Base-by-base conservation (phyloP, 495 filamentous ascomycete genomes). In the Aspergillus wentii region DNA sequence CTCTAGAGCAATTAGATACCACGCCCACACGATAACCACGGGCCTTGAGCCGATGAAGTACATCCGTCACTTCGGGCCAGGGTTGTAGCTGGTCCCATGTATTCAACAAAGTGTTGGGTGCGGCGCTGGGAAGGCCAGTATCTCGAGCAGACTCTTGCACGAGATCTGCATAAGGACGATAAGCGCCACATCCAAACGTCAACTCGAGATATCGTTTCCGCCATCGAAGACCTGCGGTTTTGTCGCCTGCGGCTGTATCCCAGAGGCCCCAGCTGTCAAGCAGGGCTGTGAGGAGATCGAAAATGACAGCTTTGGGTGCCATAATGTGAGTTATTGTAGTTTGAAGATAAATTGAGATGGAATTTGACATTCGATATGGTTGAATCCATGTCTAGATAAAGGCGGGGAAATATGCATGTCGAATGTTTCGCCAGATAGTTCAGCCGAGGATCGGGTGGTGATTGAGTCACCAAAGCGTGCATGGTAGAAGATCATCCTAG, bases 271-370 rank as follows among this genome's bases (percentile, higher is more conserved):
- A 58, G 20, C 56, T 60, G 44, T 63, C 51, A 3, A 52, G 35
- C 2, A 63, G 56, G n/a, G 51, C 59, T 2, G 59, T 60, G 5
- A 63, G 54, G 13, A 60, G 54, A 35, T 63, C 59, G 38, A 63
- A 60, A 20, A 60, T 37, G 13, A 63, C 44, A 22, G 49, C 59
- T 19, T 17, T 11, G 2, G 35, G 35, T n/a, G n/a, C n/a, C n/a
- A n/a, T n/a, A n/a, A n/a, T n/a, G n/a, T n/a, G n/a, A n/a, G n/a
- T n/a, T n/a, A n/a, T n/a, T n/a, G n/a, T n/a, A n/a, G n/a, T n/a
- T n/a, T n/a, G n/a, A n/a, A n/a, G n/a, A n/a, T n/a, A n/a, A n/a
- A n/a, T n/a, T n/a, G n/a, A n/a, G n/a, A n/a, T n/a, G n/a, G n/a
- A n/a, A n/a, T n/a, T n/a, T n/a, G n/a, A n/a, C n/a, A n/a, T n/a